Base-by-base conservation (phyloP, 371 early-diverging fungal species). In the Mucor racemosus region DNA sequence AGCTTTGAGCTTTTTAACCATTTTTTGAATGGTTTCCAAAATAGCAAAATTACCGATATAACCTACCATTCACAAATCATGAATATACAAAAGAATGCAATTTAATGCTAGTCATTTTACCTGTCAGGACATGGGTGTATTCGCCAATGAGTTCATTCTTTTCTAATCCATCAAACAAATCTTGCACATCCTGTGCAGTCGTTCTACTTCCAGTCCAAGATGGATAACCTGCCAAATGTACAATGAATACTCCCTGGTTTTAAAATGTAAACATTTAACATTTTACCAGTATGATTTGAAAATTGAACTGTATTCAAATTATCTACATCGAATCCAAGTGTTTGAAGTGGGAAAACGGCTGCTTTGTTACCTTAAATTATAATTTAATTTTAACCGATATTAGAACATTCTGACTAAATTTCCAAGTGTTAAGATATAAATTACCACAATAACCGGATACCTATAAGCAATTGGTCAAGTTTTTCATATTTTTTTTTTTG, bases 301-400 rank as follows among this genome's bases (percentile, higher is more conserved):
- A 97, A 93, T 68, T 92, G 95, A 44, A 97, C 97, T 0, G 96
- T 92, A 84, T 97, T 95, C 61, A 97, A 74, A 5, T 91, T 88
- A 75, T 96, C 96, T 15, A 97, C 97, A 64, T 97, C 94, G 76
- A 89, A 94, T 14, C 96, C 96, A 0, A 95, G 84, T 4, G 91
- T 79, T 76, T 96, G 96, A 21, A 97, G 84, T 0, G 98, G 96
- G 71, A 96, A 95, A 1, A 92, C 91, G 0, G 96, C 95, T 4
- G 95, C 91, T 72, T 92, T 94, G 81, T 95, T 94, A 31, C 81
- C 79, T 87, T 67, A 56, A 35, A 33, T n/a, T 5, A 58, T 5
- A 44, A 38, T 57, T 34, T 33, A 11, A 34, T 39, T 14, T 36
- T 26, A 26, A 26, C 26, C 26, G 26, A 26, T 3, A 26, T 60